Evolutionary conservation across 768 basidiomycete species (phyloP).

Genomic region (Boletus sensibilis): DNA sequence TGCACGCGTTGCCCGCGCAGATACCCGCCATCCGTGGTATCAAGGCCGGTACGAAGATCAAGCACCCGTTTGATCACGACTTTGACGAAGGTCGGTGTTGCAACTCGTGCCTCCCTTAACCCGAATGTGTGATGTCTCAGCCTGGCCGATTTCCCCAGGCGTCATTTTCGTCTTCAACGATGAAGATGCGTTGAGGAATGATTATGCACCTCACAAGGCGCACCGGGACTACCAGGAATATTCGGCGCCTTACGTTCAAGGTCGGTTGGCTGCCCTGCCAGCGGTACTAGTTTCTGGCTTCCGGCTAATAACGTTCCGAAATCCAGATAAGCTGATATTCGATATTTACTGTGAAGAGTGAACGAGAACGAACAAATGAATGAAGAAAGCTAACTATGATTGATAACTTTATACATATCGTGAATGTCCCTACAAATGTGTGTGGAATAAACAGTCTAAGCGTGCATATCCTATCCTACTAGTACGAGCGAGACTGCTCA

Average conservation of each 20-base stretch:
- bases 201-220: constrained; percentile 15
- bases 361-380: not conserved
- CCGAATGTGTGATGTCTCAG: not conserved
- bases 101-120: not conserved
- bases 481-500: constrained; percentile 26
- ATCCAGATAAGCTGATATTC: constrained; percentile 22
- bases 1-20: constrained; percentile 12
- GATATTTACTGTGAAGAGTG: constrained; percentile 20
- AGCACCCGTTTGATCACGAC: constrained; percentile 20
- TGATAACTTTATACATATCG: not conserved
- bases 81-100: constrained; percentile 22
- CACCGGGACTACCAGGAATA: constrained; percentile 9
- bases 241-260: constrained; percentile 16
- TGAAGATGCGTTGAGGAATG: constrained; percentile 8
- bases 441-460: not conserved
- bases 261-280: constrained; percentile 4
- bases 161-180: constrained; percentile 24
- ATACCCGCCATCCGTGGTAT: constrained; percentile 20
- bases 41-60: constrained; percentile 13
- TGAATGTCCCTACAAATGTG: constrained; percentile 5
- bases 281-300: not conserved
- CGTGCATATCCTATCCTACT: not conserved
- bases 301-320: not conserved
- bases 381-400: not conserved
- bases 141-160: constrained; percentile 9